phyloP scores from a whole-genome alignment of 768 basidiomycete species.

The Suillus hirtellus region DNA sequence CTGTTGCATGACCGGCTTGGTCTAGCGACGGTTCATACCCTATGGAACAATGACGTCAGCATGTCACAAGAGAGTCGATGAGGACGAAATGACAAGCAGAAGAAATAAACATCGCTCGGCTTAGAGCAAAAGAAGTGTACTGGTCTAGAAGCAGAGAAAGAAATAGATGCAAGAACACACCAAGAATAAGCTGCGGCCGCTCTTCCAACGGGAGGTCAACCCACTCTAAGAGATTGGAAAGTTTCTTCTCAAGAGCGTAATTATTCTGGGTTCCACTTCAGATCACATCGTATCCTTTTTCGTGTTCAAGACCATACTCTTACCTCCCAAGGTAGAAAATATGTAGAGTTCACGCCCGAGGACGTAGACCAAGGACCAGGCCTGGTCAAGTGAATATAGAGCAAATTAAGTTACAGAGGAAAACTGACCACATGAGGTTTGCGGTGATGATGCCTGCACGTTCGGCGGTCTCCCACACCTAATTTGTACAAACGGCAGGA shows the following conservation, averaged over 20 bases:
- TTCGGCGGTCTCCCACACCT: conserved; percentile 92
- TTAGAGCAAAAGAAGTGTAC: conserved; percentile 7
- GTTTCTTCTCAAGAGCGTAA: conserved; percentile 66
- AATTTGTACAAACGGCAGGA: background rate
- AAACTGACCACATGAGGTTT: conserved; percentile 86
- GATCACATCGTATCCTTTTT: background rate
- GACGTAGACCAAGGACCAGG: conserved; percentile 77
- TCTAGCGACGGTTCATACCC: conserved; percentile 86
- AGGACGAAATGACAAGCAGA: conserved; percentile 1
- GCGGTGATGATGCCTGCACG: conserved; percentile 75
- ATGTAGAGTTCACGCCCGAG: conserved; percentile 66
- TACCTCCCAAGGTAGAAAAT: conserved; percentile 80
- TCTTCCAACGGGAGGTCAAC: conserved; percentile 71
- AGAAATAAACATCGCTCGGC: background rate
- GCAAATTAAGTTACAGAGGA: background rate
- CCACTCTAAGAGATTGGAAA: conserved; percentile 79
- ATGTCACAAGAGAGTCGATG: background rate
- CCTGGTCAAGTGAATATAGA: conserved; percentile 41
- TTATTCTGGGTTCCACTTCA: conserved; percentile 42
- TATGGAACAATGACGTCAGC: conserved; percentile 25
- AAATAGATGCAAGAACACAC: conserved; percentile 37
- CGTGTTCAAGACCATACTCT: conserved; percentile 14
- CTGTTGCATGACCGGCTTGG: conserved; percentile 77
- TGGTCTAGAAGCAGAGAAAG: background rate
- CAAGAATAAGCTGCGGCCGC: conserved; percentile 78